Conservation (phyloP, 331 rosid genomes). For the Pyracantha coccinea region DNA sequence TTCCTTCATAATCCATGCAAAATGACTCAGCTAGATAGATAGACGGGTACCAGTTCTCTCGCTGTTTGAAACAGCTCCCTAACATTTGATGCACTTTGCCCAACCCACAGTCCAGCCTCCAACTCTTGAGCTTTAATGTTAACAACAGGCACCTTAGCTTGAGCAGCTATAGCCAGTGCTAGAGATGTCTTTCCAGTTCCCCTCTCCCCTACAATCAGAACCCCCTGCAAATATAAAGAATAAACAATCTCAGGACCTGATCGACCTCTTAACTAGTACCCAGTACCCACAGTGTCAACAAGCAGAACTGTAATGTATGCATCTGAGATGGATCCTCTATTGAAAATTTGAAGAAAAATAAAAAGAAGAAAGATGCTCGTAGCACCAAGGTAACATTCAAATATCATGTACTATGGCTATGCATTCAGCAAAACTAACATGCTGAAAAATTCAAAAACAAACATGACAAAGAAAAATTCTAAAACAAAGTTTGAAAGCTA, state of each 20-base stretch:
- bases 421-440: background rate
- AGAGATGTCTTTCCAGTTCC: constrained; percentile 98
- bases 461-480: background rate
- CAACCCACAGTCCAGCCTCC: constrained; percentile 99
- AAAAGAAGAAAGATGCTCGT: background rate
- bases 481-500: background rate
- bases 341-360: background rate
- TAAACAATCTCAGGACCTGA: constrained; percentile 14
- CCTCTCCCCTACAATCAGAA: constrained; percentile 93
- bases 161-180: constrained; percentile 95
- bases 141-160: constrained; percentile 95
- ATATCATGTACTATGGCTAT: background rate
- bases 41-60: constrained; percentile 70
- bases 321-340: background rate
- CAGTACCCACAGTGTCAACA: background rate
- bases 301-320: background rate
- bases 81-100: constrained; percentile 96
- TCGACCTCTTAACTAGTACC: background rate
- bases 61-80: constrained; percentile 97
- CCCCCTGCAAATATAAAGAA: constrained; percentile 63
- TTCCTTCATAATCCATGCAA: background rate
- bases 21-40: background rate
- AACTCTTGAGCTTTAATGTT: constrained; percentile 78
- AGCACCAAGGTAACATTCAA: background rate
- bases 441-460: background rate